Evolutionary conservation across 139 green algal genomes (phyloP).

Genomic region (Asterochloris erici): DNA sequence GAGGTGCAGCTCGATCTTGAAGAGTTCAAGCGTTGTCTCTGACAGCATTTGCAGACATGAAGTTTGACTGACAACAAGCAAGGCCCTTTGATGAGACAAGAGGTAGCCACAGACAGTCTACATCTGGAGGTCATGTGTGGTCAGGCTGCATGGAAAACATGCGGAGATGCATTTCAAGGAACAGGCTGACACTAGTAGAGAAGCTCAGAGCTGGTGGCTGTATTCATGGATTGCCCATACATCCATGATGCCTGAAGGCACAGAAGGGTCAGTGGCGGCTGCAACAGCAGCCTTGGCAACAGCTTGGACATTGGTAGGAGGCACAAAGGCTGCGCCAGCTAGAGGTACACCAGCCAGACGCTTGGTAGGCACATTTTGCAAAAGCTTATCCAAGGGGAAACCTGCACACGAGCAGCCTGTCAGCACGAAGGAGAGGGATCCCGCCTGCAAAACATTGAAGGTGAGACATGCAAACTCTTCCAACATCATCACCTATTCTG

Average conservation of each 20-base stretch:
- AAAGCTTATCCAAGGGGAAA: constrained; percentile 47
- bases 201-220: neutral
- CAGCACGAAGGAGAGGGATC: neutral
- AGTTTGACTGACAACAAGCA: too few species aligned
- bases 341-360: constrained; percentile 62
- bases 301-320: constrained; percentile 62
- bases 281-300: constrained; percentile 74
- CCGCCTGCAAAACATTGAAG: neutral
- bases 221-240: constrained; percentile 43
- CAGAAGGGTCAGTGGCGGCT: constrained; percentile 65
- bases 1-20: too few species aligned
- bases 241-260: constrained; percentile 70
- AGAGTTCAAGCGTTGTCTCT: too few species aligned
- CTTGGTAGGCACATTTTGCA: constrained; percentile 49
- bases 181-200: too few species aligned
- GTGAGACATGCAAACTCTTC: neutral
- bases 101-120: too few species aligned
- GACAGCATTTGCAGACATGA: too few species aligned
- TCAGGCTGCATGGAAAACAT: too few species aligned
- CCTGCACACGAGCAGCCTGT: constrained; percentile 13
- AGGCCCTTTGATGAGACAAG: too few species aligned
- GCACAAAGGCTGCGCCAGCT: constrained; percentile 60
- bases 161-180: too few species aligned
- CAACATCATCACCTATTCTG: neutral
- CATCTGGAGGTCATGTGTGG: too few species aligned